Evolutionary conservation across 1,139 yeast genomes (phyloP), one percentile per base, ranked within the genome.

Genomic region (Yamadazyma triangularis): DNA sequence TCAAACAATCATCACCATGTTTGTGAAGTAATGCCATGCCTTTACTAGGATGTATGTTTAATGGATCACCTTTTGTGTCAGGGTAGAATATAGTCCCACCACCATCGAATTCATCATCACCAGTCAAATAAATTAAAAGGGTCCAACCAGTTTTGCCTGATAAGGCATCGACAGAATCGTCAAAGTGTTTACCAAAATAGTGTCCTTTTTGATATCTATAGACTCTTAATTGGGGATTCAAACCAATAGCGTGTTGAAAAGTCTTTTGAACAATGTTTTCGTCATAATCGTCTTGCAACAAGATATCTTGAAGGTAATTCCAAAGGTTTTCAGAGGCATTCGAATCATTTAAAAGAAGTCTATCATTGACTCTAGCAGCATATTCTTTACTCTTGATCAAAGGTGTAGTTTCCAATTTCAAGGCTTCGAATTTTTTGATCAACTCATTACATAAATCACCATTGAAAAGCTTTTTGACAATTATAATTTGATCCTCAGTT

Each of bases 1-100:
- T 50, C 41, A 79, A 49, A 47, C 86, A 79, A 42, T 77, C 81
- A 35, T 74, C 79, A 0, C 85, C 85, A 46, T 79, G 86, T 40
- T 77, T 77, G 45, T 79, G 86, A 30, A 79, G 53, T 26, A 79
- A 58, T 0, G 81, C 80, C 71, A 73, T 64, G 0, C 85, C 86
- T 40, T 63, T 67, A 9, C 53, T 45, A 0, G 83, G 82, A 34
- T 68, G 71, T 2, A 77, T 59, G 29, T 59, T 61, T 30, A 67
- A 36, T 1, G 42, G 48, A 15, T 41, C 42, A 10, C 54, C 48
- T 8, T 61, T 61, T 7, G 6, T 7, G 9, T 18, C 20, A 1
- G 65, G 60, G 39, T 77, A 64, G 40, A 79, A 79, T 4, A 73
- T 61, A 0, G 85, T 79, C 10, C 74, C 80, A 2, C 86, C 86